A percentile compares a stretch with the other conserved stretches of the same genome.
These are phyloP conservation scores for Trichopus zeylanicus DNA, from an alignment of 116 monocot genomes.

Conservation along the genomic window DNA sequence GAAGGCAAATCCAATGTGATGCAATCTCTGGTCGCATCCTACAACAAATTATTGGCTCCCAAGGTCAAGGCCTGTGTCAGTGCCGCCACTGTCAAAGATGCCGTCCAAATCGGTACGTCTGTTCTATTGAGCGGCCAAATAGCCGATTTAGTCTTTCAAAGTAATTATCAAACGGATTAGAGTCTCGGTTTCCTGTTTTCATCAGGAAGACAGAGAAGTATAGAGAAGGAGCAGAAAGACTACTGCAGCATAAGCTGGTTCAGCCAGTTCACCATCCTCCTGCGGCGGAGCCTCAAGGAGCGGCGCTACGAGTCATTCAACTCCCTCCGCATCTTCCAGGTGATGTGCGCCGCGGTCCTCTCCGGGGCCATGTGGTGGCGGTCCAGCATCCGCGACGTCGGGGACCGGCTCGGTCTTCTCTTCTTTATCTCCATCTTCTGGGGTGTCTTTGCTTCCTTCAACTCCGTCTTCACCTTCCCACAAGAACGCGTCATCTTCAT, in stretches of 20 bases:
- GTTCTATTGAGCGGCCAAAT: too few relatives aligned
- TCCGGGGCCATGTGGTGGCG: constrained; percentile 89
- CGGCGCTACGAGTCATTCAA: constrained; percentile 88
- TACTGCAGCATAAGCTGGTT: constrained; percentile 51
- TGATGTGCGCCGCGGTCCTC: constrained; percentile 54
- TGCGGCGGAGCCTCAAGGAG: constrained; percentile 76
- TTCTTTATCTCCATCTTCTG: constrained; percentile 49
- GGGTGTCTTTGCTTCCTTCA: constrained; percentile 42
- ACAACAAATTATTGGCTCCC: constrained; percentile 58
- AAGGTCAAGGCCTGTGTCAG: constrained; percentile 31
- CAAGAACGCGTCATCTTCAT: constrained; percentile 25
- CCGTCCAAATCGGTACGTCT: constrained; percentile 17
- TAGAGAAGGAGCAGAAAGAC: constrained; percentile 15
- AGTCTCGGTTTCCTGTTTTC: too few relatives aligned
- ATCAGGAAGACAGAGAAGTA: constrained; percentile 14
- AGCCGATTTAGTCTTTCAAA: too few relatives aligned
- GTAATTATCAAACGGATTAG: neutral
- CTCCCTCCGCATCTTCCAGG: constrained; percentile 70
- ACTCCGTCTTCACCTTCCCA: constrained; percentile 42
- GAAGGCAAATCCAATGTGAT: constrained; percentile 47
- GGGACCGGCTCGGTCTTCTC: constrained; percentile 62
- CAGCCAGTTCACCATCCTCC: constrained; percentile 72
- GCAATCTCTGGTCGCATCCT: constrained; percentile 47
- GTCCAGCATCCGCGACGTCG: constrained; percentile 41
- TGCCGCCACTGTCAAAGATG: constrained; percentile 9